These are phyloP conservation scores for Nakaseomyces kungkrabaensis DNA, from an alignment of 1,139 yeast genomes.

Conservation along the genomic window DNA sequence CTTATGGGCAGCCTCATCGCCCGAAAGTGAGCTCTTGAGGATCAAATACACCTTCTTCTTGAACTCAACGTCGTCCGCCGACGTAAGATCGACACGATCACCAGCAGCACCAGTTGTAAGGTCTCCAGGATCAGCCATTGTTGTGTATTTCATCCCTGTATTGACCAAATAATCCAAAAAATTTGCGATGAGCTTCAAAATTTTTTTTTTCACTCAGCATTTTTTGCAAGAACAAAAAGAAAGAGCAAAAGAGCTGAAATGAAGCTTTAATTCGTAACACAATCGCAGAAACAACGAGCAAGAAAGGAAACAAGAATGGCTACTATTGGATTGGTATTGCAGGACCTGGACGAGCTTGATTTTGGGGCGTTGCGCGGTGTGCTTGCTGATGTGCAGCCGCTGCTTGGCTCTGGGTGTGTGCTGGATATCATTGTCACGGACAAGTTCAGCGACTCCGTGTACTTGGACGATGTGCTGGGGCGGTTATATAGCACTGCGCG, in stretches of 20 bases:
- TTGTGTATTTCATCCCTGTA: too few species aligned
- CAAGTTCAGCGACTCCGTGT: constrained; percentile 13
- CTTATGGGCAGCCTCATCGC: constrained; percentile 91
- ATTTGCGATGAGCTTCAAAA: too few species aligned
- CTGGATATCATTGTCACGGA: constrained; percentile 17
- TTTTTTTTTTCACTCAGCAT: too few species aligned
- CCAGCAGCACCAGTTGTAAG: too few species aligned
- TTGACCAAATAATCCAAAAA: too few species aligned
- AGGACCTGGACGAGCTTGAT: background rate
- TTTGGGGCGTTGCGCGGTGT: background rate
- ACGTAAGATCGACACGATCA: constrained; percentile 50
- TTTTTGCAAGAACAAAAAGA: too few species aligned
- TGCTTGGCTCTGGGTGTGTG: background rate
- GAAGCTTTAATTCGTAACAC: too few species aligned
- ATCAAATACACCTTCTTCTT: constrained; percentile 74
- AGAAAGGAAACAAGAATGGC: background rate
- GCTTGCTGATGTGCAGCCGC: background rate
- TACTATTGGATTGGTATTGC: background rate
- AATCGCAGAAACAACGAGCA: background rate
- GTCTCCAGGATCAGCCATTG: too few species aligned
- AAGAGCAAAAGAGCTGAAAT: too few species aligned
- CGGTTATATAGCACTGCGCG: constrained; percentile 21
- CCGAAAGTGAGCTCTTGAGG: constrained; percentile 84
- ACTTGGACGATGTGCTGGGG: constrained; percentile 23
- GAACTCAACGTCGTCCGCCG: constrained; percentile 48